Evolutionary conservation across 495 filamentous ascomycete species (phyloP).

Genomic region (Evernia prunastri): DNA sequence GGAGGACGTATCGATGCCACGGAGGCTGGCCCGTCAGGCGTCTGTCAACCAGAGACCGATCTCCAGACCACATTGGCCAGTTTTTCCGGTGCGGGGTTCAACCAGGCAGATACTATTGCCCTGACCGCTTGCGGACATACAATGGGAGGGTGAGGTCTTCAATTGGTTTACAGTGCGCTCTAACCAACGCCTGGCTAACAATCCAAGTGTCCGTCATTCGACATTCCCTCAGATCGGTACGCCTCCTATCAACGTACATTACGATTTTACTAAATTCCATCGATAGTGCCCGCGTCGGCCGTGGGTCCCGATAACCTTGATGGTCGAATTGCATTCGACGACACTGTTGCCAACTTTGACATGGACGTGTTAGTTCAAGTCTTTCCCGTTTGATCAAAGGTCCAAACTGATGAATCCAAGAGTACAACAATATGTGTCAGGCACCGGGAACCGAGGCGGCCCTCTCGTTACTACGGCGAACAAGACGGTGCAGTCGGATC

Average conservation of each 20-base stretch:
- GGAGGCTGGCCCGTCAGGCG: conserved; percentile 42
- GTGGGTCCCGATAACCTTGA: conserved; percentile 40
- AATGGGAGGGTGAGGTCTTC: conserved; percentile 39
- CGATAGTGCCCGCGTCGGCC: conserved; percentile 33
- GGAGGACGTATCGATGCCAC: conserved; percentile 51
- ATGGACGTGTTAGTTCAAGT: not conserved
- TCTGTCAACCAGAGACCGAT: conserved; percentile 53
- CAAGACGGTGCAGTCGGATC: conserved; percentile 44
- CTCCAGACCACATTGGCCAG: conserved; percentile 45
- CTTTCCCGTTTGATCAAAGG: not conserved
- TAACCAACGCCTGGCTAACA: not conserved
- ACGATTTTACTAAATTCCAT: not conserved
- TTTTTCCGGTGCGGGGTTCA: conserved; percentile 53
- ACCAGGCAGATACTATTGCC: conserved; percentile 50
- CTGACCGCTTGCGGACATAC: conserved; percentile 56
- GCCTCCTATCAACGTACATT: not conserved
- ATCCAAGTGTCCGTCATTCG: conserved; percentile 41
- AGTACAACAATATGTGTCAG: conserved; percentile 46
- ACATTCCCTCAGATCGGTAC: conserved; percentile 49
- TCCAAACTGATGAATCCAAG: not conserved
- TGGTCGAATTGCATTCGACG: conserved; percentile 36
- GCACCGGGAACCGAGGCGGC: conserved; percentile 33
- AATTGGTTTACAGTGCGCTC: not conserved
- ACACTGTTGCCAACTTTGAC: conserved; percentile 43
- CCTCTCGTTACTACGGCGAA: conserved; percentile 39